Base-by-base conservation (phyloP, 2,329 filamentous ascomycete species). In the Meredithiella fracta region DNA sequence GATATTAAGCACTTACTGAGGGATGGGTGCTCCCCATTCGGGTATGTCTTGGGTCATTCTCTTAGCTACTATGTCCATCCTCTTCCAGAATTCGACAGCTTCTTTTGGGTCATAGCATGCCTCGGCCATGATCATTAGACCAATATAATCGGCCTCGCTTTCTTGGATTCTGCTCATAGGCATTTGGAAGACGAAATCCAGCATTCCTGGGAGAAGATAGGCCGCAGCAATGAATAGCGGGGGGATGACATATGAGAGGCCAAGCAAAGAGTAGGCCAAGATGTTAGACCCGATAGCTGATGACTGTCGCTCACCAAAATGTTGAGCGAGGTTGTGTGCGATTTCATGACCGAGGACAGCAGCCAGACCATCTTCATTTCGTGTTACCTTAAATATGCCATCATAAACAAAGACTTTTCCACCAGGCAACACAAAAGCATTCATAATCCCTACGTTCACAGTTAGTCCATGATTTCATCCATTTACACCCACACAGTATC, bases 351-450 rank as follows among this genome's bases (percentile, higher is more conserved):
- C 83, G 14, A 91, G 71, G 2, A 91, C 83, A 1, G 85, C 79
- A 3, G 86, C 86, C 25, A 91, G 71, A 2, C 80, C 82, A 64
- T 83, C 77, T 57, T 88, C 83, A 62, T 72, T 80, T 54, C 73
- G 65, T 58, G 82, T 83, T 22, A 87, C 69, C n/a, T 75, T 73
- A 55, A 90, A 67, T 31, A 91, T 80, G 38, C 86, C 85, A 60
- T 79, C 83, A 64, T 80, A 84, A 1, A 91, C 85, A 64, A 90
- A 90, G 0, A 91, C 85, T 62, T 89, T 88, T 23, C 85, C 85
- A 3, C 80, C 85, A 0, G 86, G 85, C 4, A 88, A 74, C 1
- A 91, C 85, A 63, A 90, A 88, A 0, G 86, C 86, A 62, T 91
- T 91, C 60, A 75, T 73, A 40, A 75, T 76, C 42, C 63, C 70